Percentiles rank a stretch among this genome's conserved stretches.
Conservation (phyloP, 2,329 filamentous ascomycete genomes). For the Sporothrix schenckii region DNA sequence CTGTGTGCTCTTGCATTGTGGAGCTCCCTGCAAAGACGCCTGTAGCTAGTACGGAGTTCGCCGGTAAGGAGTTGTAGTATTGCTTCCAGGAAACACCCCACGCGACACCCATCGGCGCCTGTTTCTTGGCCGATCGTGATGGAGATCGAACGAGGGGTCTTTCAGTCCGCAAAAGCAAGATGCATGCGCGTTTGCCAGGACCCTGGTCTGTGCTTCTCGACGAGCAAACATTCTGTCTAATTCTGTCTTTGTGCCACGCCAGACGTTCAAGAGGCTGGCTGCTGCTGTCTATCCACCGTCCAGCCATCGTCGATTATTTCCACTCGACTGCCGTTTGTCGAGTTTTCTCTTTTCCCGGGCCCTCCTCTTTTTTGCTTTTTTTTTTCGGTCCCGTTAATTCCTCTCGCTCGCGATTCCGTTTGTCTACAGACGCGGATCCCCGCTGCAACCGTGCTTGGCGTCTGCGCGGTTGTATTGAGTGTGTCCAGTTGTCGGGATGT, state of each 20-base stretch:
- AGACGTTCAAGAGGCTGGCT: slow-evolving; percentile 3
- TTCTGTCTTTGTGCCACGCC: slow-evolving; percentile 4
- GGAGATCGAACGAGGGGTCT: neutral
- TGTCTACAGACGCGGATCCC: neutral
- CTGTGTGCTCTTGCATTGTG: too few species aligned
- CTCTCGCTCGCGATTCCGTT: neutral
- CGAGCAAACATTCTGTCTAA: neutral
- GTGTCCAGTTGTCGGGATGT: neutral
- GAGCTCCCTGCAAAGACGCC: too few species aligned
- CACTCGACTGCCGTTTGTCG: neutral
- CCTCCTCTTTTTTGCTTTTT: neutral
- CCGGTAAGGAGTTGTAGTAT: too few species aligned
- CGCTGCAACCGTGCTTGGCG: slow-evolving; percentile 9
- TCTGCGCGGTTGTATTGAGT: neutral
- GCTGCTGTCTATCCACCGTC: slow-evolving; percentile 2
- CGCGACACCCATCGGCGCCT: slow-evolving; percentile 2
- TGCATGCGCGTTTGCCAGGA: neutral
- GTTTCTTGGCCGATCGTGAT: slow-evolving; percentile 9
- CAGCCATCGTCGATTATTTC: neutral
- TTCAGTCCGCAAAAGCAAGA: neutral
- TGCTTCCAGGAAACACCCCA: neutral
- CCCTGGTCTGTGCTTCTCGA: slow-evolving; percentile 2
- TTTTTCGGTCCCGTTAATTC: neutral
- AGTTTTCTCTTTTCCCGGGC: neutral
- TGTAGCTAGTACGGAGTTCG: too few species aligned